A percentile compares a stretch with the other conserved stretches of the same genome.
Evolutionary conservation across 495 filamentous ascomycete genomes (phyloP).

Genomic region (Penicillium pancosmium): DNA sequence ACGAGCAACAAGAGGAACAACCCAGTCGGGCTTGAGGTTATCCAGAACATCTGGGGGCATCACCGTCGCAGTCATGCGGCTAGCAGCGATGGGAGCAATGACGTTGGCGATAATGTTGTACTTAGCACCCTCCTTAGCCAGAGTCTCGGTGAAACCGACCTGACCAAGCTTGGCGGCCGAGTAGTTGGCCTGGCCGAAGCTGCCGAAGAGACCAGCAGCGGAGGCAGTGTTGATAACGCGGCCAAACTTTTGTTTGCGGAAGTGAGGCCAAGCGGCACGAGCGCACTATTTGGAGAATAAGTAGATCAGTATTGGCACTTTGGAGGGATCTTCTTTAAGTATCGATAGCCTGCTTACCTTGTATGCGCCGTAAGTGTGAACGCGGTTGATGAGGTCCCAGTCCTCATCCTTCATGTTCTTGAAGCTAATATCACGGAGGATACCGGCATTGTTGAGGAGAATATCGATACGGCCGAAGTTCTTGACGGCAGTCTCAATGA

Average conservation of each 20-base stretch:
- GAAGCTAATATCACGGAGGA: slow-evolving; percentile 94
- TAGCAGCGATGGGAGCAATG: slow-evolving; percentile 95
- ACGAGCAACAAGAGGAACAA: slow-evolving; percentile 90
- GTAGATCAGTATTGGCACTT: slow-evolving; percentile 9
- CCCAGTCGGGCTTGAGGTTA: slow-evolving; percentile 91
- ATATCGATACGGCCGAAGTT: slow-evolving; percentile 91
- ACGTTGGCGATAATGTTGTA: slow-evolving; percentile 98
- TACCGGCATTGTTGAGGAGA: slow-evolving; percentile 97
- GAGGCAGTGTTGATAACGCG: slow-evolving; percentile 95
- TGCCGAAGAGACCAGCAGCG: slow-evolving; percentile 92
- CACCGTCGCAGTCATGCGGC: slow-evolving; percentile 95
- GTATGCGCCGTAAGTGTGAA: slow-evolving; percentile 94
- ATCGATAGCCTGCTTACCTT: slow-evolving; percentile 56
- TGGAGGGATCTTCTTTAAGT: not conserved
- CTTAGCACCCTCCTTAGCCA: slow-evolving; percentile 96
- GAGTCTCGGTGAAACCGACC: slow-evolving; percentile 97
- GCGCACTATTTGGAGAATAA: slow-evolving; percentile 61
- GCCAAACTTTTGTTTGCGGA: slow-evolving; percentile 98
- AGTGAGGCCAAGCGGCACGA: slow-evolving; percentile 94
- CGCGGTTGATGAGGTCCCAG: slow-evolving; percentile 92
- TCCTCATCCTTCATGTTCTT: slow-evolving; percentile 98
- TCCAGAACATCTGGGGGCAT: slow-evolving; percentile 95
- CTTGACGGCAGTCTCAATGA: slow-evolving; percentile 95
- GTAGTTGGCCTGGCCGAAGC: slow-evolving; percentile 96
- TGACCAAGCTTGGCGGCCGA: slow-evolving; percentile 94